Conservation (phyloP, 2,329 filamentous ascomycete genomes). For the Sordariomycetes sp. region DNA sequence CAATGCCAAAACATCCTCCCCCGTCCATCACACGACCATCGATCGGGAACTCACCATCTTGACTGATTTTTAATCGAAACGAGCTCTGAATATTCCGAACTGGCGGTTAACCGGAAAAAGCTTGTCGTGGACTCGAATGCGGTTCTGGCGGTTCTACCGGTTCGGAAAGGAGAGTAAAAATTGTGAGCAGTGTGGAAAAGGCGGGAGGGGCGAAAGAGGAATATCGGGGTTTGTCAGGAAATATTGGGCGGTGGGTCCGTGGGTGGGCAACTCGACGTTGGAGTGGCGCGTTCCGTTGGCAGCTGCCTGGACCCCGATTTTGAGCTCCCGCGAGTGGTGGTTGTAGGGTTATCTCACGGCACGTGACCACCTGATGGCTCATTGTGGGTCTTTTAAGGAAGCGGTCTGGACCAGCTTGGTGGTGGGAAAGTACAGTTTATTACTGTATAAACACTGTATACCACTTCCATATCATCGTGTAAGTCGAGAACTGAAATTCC, state of each 20-base stretch:
- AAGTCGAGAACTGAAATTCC: no score
- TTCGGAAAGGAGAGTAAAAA: conserved; percentile 1
- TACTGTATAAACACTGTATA: background rate
- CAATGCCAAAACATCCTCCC: background rate
- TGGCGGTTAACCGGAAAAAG: background rate
- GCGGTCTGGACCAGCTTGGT: background rate
- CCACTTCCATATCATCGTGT: background rate
- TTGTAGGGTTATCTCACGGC: conserved; percentile 5
- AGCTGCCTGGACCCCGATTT: background rate
- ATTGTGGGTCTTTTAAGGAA: background rate
- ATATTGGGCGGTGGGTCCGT: background rate
- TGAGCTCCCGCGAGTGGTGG: background rate
- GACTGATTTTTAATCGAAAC: conserved; percentile 4
- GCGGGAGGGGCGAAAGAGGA: background rate
- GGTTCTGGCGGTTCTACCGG: conserved; percentile 1
- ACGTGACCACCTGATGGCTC: background rate
- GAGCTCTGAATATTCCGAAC: background rate
- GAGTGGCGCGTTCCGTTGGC: background rate
- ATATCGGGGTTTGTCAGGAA: background rate
- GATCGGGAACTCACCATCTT: conserved; percentile 4
- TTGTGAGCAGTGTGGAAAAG: background rate
- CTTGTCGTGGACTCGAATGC: background rate
- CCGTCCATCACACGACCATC: background rate
- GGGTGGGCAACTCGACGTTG: background rate
- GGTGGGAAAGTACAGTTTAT: background rate